Base-by-base conservation (phyloP, 2,329 filamentous ascomycete species). In the Coniochaeta sp. region DNA sequence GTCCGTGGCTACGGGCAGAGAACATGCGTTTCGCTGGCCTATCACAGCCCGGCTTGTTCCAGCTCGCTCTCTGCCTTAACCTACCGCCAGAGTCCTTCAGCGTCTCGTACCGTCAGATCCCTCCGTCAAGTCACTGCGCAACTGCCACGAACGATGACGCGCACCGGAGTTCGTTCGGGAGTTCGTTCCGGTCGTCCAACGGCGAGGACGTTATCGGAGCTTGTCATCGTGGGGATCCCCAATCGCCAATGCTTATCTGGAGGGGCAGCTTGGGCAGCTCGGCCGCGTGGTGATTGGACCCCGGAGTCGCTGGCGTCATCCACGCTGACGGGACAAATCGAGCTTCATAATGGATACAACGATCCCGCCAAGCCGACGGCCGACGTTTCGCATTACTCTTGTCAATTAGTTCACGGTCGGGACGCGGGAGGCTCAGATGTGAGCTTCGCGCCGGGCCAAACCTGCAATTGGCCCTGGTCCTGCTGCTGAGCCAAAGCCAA, bases 241-340 rank as follows among this genome's bases (percentile, higher is more conserved):
- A 52, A 31, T 36, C 26, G 17, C 33, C 31, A 57, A 57, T 38
- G 54, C 54, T 57, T 57, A 57, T 57, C 54, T 57, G 31, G 28
- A 57, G 54, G 54, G 34, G 31, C 54, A 38, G 26, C 54, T 38
- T n/a, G 31, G 19, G n/a, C 54, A 38, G 26, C 54, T 38, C 31
- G 34, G n/a, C 54, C n/a, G 17, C 22, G 6, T 3, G 2, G 17
- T 34, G 54, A 34, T 57, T 34, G 31, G 54, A 36, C 54, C 31
- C 54, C 28, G 54, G 54, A 57, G 33, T 57, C 54, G 22, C 54
- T 57, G 54, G 54, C 54, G 54, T 57, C 54, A 57, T 57, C 54
- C 31, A 26, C 47, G 47, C 47, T 52, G 47, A 31, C 47, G 47
- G 47, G 24, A 52, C 22, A 52, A 52, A 52, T 52, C 54, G 34